These are phyloP conservation scores for Debaryomyces fabryi DNA, from an alignment of 1,139 yeast species.

Conservation along the genomic window DNA sequence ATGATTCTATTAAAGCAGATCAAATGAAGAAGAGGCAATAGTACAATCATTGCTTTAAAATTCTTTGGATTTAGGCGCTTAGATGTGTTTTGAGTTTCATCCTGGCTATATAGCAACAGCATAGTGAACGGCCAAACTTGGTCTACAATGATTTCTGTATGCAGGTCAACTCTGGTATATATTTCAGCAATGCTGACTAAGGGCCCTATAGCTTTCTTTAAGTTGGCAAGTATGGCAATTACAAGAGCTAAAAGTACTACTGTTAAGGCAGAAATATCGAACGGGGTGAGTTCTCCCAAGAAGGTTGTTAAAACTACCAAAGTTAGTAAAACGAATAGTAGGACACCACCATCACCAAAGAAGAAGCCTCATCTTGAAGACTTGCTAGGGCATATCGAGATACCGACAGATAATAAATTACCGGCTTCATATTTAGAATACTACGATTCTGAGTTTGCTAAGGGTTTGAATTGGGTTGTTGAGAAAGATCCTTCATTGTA, in stretches of 20 bases:
- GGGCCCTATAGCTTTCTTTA: neutral
- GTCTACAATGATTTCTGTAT: neutral
- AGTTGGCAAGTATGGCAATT: conserved; percentile 2
- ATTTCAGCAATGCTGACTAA: neutral
- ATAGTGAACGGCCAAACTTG: neutral
- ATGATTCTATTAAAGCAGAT: neutral
- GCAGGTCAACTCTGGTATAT: neutral
- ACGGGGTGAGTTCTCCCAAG: neutral
- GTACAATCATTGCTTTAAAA: neutral
- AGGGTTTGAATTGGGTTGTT: conserved; percentile 45
- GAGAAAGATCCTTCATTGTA: conserved; percentile 47
- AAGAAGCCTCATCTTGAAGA: conserved; percentile 28
- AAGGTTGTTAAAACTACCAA: neutral
- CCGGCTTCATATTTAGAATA: conserved; percentile 42
- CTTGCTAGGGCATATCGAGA: conserved; percentile 25
- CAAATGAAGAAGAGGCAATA: neutral
- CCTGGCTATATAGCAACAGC: neutral
- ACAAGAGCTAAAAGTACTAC: conserved; percentile 3
- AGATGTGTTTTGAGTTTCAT: neutral
- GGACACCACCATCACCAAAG: neutral
- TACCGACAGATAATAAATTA: conserved; percentile 32
- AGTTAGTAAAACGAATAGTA: neutral
- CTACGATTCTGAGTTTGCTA: conserved; percentile 49
- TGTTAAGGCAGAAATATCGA: neutral
- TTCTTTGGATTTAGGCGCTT: neutral